phyloP scores from a whole-genome alignment of 768 basidiomycete species.

The Neoboletus magnificus region DNA sequence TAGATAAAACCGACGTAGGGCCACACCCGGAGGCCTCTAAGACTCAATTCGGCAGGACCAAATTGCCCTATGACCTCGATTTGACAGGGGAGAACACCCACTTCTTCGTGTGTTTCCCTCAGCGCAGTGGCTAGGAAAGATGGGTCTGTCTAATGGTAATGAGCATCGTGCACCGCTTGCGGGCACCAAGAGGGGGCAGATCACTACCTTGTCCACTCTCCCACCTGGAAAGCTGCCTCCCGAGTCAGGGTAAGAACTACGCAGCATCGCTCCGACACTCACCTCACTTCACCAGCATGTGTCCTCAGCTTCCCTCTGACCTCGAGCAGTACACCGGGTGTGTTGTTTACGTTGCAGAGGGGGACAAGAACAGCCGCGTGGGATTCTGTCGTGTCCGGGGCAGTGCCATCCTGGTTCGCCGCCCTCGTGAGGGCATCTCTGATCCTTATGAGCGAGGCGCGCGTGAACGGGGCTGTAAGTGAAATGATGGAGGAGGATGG shows the following conservation, averaged over 20 bases:
- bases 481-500: conserved; percentile 26
- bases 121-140: conserved; percentile 58
- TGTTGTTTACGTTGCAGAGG: conserved; percentile 66
- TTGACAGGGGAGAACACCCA: conserved; percentile 56
- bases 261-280: conserved; percentile 9
- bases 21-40: conserved; percentile 64
- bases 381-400: conserved; percentile 27
- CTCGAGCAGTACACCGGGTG: conserved; percentile 69
- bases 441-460: conserved; percentile 31
- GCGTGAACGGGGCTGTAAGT: conserved; percentile 37
- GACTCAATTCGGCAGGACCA: conserved; percentile 57
- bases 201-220: conserved; percentile 56
- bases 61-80: conserved; percentile 66
- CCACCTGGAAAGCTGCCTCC: conserved; percentile 72
- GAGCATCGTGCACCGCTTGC: not conserved
- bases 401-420: conserved; percentile 13
- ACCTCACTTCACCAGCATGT: conserved; percentile 87
- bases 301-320: conserved; percentile 61
- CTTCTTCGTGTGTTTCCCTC: conserved; percentile 72
- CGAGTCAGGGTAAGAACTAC: not conserved
- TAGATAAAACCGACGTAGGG: conserved; percentile 59
- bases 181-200: not conserved
- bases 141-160: conserved; percentile 43
- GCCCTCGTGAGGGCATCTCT: conserved; percentile 24
- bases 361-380: conserved; percentile 76